Evolutionary conservation across 2,329 filamentous ascomycete species (phyloP), one percentile per base, ranked within the genome.

Genomic region (Alternaria arbusti): DNA sequence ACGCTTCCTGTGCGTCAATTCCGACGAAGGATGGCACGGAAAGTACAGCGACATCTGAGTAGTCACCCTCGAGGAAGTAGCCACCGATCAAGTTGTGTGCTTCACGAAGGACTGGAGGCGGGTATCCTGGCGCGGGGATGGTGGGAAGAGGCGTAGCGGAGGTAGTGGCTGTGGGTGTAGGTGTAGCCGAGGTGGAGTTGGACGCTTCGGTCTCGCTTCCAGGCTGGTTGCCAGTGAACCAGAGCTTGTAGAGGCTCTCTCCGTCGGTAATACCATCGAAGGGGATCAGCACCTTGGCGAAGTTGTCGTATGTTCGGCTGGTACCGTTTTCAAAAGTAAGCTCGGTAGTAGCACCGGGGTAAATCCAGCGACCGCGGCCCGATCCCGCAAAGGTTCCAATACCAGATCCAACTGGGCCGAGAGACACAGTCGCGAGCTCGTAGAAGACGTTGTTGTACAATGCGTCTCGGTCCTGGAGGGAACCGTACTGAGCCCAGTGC

Each of bases 391-490:
- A 85, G 0, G 80, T 82, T 3, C 83, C 83, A 28, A 79, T 79
- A 17, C 80, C 81, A 8, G 78, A 73, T 8, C 82, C 82, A 12
- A 70, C 62, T 15, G 76, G 64, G 3, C 82, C 83, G 0, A 83
- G 72, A 28, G 80, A 79, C 1, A 84, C 78, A n/a, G 80, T 78
- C 0, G 81, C 80, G 15, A 84, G 74, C 28, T 81, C 74, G 61
- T 84, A 84, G 70, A 85, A 84, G 9, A 84, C 70, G 57, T 82
- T 82, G 74, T 84, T 85, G 77, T 85, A 89, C 64, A 87, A 79
- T 25, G 87, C 86, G 76, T 89, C 87, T 1, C 81, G 81, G 66
- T 89, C 87, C 65, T 89, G 87, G 28, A 84, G 81, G 26, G 76
- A 80, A 59, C 85, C 84, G 56, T 78, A 80, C 54, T 83, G 78